Base-by-base conservation (phyloP, 2,329 filamentous ascomycete species). In the Microascus cirrosus region DNA sequence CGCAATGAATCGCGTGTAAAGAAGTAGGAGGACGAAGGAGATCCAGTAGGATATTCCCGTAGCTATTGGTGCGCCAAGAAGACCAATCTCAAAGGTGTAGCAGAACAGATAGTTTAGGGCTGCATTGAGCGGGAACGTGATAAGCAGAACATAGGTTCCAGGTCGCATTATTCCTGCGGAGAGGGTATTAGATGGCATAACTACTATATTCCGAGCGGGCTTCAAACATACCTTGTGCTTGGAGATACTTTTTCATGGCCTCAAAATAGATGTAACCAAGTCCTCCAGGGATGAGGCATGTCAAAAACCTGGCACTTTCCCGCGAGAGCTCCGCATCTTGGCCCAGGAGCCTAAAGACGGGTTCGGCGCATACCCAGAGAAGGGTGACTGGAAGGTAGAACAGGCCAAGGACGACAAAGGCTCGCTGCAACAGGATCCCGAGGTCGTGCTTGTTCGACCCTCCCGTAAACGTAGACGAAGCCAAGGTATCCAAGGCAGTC, bases 231-330 rank as follows among this genome's bases (percentile, higher is more conserved):
- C 89, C 89, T 71, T 96, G 91, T 0, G 91, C 91, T 70, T 96
- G 91, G 1, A 95, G 78, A 63, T 86, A 96, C 64, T 93, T 89
- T 73, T 96, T 96, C 67, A 91, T 83, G 6, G 83, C 79, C 71
- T 95, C 90, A 60, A 95, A 95, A 73, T 89, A 95, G 48, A 95
- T 83, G 64, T 95, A 95, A 0, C 90, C 90, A 42, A 95, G 71
- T 0, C 90, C 90, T 0, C 90, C 90, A 0, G 90, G 90, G 1
- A 90, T 87, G 53, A 95, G 72, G 13, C 84, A 82, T 2, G 78
- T 84, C 8, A 95, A 71, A 61, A 95, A 95, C 51, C 74, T 79
- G 1, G 88, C 83, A 56, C 87, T 89, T 60, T 92, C 83, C 25
- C 81, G 74, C 48, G 87, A 90, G 35, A 95, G 85, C 60, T 86